Base-by-base conservation (phyloP, 2,329 filamentous ascomycete species). In the Biscogniauxia mediterranea region DNA sequence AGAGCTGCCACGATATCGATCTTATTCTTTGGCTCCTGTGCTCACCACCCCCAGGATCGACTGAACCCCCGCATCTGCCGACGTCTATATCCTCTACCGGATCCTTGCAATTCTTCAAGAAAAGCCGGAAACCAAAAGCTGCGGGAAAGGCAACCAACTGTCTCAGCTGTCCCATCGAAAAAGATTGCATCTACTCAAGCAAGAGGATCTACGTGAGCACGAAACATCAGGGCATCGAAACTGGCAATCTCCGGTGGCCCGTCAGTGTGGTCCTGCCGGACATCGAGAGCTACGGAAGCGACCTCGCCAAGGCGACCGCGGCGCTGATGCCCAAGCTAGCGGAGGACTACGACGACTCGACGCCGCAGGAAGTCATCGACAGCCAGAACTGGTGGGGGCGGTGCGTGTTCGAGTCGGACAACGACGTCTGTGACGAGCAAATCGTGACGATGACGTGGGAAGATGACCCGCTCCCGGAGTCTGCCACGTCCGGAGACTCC, bases 1-100 rank as follows among this genome's bases (percentile, higher is more conserved):
- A 98, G 77, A 96, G 92, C 61, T 98, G 95, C 69, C 95, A 99
- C 71, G 95, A 99, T 69, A 91, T 99, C 55, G 95, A 99, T 72
- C 86, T 98, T 60, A 78, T 98, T 4, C 80, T 98, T 17, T 99
- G 95, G 95, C 79, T 98, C 54, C 83, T 98, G 11, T 94, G 89
- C 71, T 92, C 91, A 0, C 91, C 92, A 0, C 75, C 83, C 0
- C 74, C 79, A 0, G 77, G 79, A 13, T 69, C 76, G 1, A 75
- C 75, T 7, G 74, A 76, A 5, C 75, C 80, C 15, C 84, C 89
- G 0, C 93, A 97, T 74, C 80, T 94, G 0, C 94, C 94, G 0
- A 82, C 85, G 5, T 85, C 83, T 1, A 83, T 98, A n/a, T 84
- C 87, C 0, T 97, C 93, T 0, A 84, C 84, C 0, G 95, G 94